Conservation (phyloP, 176 grass and related monocot genomes). For the Aegilops sharonensis region DNA sequence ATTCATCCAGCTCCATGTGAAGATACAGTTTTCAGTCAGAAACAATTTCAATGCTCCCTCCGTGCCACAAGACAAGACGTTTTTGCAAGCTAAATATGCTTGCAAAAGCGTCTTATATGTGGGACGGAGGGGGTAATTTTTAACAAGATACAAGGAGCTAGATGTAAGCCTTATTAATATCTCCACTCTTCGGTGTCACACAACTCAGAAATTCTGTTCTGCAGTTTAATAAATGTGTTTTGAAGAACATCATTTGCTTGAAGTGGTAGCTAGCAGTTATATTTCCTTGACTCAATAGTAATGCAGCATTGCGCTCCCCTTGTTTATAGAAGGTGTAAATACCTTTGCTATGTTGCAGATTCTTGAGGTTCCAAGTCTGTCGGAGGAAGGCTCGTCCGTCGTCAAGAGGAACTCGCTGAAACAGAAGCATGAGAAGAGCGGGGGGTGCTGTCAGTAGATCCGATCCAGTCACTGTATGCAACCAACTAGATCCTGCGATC, state of each 20-base stretch:
- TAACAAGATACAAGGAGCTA: background rate
- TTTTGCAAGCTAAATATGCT: too few species aligned
- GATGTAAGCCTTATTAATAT: background rate
- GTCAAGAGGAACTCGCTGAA: slow-evolving; percentile 80
- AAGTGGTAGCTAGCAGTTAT: background rate
- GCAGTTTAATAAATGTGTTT: background rate
- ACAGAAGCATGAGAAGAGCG: slow-evolving; percentile 72
- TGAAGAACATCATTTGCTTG: background rate
- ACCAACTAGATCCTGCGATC: background rate
- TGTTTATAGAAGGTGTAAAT: background rate
- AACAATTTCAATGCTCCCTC: too few species aligned
- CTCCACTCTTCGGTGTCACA: background rate
- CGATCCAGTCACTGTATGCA: background rate
- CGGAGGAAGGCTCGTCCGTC: slow-evolving; percentile 78
- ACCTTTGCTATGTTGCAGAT: slow-evolving; percentile 49
- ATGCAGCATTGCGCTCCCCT: background rate
- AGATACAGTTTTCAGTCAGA: too few species aligned
- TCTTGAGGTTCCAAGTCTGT: slow-evolving; percentile 77
- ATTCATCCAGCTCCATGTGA: background rate
- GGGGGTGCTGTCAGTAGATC: slow-evolving; percentile 62
- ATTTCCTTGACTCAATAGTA: background rate
- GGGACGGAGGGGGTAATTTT: too few species aligned
- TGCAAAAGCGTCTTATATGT: too few species aligned
- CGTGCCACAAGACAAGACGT: too few species aligned
- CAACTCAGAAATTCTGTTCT: background rate